Evolutionary conservation across 2,329 filamentous ascomycete species (phyloP).

Genomic region (Alternaria brassicae): DNA sequence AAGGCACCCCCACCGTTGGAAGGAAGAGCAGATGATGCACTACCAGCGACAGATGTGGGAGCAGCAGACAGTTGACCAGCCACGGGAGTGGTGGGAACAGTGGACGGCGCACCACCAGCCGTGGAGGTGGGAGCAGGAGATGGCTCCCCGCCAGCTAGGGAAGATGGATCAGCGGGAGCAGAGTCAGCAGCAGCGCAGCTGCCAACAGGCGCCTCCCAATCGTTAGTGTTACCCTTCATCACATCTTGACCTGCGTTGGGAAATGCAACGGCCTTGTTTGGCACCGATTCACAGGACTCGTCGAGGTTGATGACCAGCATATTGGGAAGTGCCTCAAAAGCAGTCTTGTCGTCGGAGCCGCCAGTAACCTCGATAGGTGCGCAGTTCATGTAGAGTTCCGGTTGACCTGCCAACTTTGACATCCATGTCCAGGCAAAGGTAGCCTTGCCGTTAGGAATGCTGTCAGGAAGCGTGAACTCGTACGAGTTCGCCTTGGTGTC

Average conservation of each 20-base stretch:
- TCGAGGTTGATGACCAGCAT: constrained; percentile 76
- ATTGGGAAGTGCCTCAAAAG: constrained; percentile 69
- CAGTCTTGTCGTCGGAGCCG: constrained; percentile 58
- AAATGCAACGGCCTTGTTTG: constrained; percentile 65
- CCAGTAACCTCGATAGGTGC: constrained; percentile 72
- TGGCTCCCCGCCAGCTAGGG: constrained; percentile 25
- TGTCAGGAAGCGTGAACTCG: constrained; percentile 73
- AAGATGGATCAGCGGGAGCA: constrained; percentile 22
- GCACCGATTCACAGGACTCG: constrained; percentile 61
- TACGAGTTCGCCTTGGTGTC: constrained; percentile 68
- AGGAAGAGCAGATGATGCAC: constrained; percentile 19
- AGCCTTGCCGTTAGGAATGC: constrained; percentile 76
- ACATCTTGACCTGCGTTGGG: constrained; percentile 69
- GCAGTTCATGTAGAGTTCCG: constrained; percentile 93
- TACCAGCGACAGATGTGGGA: constrained; percentile 4
- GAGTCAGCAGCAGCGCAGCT: constrained; percentile 31
- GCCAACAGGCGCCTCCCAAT: constrained; percentile 28
- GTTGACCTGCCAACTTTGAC: constrained; percentile 77
- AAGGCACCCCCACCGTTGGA: constrained; percentile 41
- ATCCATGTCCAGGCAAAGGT: constrained; percentile 94
- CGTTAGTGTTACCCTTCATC: constrained; percentile 49
- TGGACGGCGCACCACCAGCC: constrained; percentile 13
- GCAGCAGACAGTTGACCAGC: constrained; percentile 9
- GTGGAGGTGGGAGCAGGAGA: constrained; percentile 19
- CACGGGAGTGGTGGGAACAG: constrained; percentile 2